Conservation (phyloP, 257 asterid species). For the Ophiorrhiza pumila region DNA sequence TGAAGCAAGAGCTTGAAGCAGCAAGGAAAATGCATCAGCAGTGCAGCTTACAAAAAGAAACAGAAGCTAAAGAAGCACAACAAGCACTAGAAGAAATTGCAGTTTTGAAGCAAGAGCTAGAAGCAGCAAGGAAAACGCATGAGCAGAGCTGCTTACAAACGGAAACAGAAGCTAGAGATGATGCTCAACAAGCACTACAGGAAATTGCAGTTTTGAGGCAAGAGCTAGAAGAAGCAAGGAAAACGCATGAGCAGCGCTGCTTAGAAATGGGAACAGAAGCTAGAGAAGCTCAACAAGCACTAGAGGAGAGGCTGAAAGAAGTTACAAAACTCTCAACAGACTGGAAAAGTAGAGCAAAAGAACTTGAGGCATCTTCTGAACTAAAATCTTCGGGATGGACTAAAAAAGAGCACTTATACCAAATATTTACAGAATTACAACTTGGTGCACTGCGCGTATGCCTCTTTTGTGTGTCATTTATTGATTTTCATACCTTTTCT, state of each 20-base stretch:
- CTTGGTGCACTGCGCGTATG: constrained; percentile 85
- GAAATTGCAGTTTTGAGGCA: constrained; percentile 25
- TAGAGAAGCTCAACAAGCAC: constrained; percentile 44
- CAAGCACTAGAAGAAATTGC: constrained; percentile 44
- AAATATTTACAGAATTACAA: constrained; percentile 67
- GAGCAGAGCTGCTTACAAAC: no score
- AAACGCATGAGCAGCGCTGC: constrained; percentile 32
- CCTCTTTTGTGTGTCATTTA: constrained; percentile 8
- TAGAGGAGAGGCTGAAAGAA: constrained; percentile 54
- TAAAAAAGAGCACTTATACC: constrained; percentile 60
- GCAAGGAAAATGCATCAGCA: constrained; percentile 30
- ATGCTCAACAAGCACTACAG: no score
- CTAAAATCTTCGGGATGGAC: constrained; percentile 50
- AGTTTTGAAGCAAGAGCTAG: background rate
- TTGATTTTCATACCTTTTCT: background rate
- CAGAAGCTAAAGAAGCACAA: constrained; percentile 37
- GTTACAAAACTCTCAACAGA: constrained; percentile 34
- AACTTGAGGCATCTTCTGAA: constrained; percentile 51
- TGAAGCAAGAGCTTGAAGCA: constrained; percentile 38
- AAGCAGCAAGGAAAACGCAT: background rate
- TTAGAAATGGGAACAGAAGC: constrained; percentile 37
- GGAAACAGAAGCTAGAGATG: no score
- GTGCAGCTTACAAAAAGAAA: constrained; percentile 29
- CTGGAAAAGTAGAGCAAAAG: constrained; percentile 42
- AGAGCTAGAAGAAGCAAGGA: constrained; percentile 38